Evolutionary conservation across 1,284 basidiomycete species (phyloP).

Genomic region (Irpex lacteus): DNA sequence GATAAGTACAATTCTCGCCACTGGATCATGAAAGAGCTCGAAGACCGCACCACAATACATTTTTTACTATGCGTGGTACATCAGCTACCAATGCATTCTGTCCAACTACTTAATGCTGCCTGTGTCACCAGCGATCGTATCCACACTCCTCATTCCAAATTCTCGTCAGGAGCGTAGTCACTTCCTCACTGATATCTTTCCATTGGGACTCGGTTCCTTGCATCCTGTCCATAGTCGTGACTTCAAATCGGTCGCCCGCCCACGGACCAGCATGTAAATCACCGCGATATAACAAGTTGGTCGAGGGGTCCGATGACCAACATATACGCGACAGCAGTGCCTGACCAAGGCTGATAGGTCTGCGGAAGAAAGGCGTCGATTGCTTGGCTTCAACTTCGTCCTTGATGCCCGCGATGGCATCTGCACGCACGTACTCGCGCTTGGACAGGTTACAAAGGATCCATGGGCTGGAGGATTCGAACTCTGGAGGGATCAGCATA

Average conservation of each 20-base stretch:
- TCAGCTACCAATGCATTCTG: too few species aligned
- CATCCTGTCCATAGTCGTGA: slow-evolving; percentile 1
- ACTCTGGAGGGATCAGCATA: neutral
- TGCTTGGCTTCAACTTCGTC: neutral
- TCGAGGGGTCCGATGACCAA: neutral
- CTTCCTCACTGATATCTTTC: neutral
- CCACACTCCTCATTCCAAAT: neutral
- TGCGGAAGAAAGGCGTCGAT: neutral
- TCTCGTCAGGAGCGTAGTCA: neutral
- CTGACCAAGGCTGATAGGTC: neutral
- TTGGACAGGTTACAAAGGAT: slow-evolving; percentile 4
- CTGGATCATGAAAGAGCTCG: too few species aligned
- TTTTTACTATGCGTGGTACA: too few species aligned
- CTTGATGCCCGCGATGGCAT: neutral
- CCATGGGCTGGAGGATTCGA: neutral
- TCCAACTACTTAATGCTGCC: too few species aligned
- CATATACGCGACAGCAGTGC: slow-evolving; percentile 2
- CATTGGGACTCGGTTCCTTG: neutral
- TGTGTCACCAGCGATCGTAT: neutral
- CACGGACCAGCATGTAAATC: neutral
- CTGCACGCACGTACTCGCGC: neutral
- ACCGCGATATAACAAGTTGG: neutral
- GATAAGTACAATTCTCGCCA: too few species aligned
- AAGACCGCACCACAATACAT: too few species aligned
- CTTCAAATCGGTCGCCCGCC: slow-evolving; percentile 1